Base-by-base conservation (phyloP, 129 eudicot genomes). In the Rutidosis leptorrhynchoides region DNA sequence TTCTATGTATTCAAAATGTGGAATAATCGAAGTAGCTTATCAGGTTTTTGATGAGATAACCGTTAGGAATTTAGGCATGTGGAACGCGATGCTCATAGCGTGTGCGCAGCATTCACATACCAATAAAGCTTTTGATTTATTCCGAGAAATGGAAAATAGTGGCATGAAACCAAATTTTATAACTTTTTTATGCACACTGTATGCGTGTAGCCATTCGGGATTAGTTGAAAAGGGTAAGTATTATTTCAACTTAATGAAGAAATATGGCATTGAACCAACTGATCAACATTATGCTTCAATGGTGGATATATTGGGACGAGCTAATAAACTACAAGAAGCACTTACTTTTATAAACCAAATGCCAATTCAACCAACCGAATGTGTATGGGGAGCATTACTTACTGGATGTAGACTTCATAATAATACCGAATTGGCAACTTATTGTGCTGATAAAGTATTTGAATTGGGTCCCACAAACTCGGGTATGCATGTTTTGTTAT, bases 191-290 rank as follows among this genome's bases (percentile, higher is more conserved):
- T 84, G 84, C 48, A 24, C 80, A 17, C 86, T 92, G 15, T 88
- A 92, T 66, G 91, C 96, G 0, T 88, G 98, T 69, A 92, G 98
- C 75, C 98, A 92, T 64, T 83, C 95, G 1, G 98, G 98, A 22
- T 67, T 85, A 42, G 96, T 92, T 6, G 64, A 74, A 24, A 84
- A 92, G 71, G 98, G 98, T 1, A 84, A 80, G 66, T 58, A 67
- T 77, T 85, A 88, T 58, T 88, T 92, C 71, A 72, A 73, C 30
- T 55, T 80, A 35, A 92, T 92, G 98, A 83, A 83, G 69, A 56
- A 69, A 3, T 75, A 85, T 8, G 87, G 85, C 14, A 83, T 92
- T 43, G 84, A 83, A 71, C 95, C 89, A 0, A 81, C 83, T 42
- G 84, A 87, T 48, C 95, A 92, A 45, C 98, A 92, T 77, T 92